Conservation (phyloP, 2,329 filamentous ascomycete species). For the Zasmidium citrigriseum region DNA sequence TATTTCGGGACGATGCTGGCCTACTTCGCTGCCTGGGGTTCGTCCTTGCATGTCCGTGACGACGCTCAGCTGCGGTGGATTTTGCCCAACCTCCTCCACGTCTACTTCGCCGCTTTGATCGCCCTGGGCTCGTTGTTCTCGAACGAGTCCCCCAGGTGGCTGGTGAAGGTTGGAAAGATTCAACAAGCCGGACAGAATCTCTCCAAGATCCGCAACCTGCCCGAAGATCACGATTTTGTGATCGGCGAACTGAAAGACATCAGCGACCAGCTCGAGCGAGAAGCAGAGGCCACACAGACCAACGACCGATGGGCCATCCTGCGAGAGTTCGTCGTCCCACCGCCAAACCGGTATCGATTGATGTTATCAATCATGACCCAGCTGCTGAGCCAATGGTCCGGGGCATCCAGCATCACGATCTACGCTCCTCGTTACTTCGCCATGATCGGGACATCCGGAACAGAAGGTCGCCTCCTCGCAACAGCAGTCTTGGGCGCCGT, state of each 20-base stretch:
- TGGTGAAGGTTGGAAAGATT: constrained; percentile 35
- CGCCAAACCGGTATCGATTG: constrained; percentile 71
- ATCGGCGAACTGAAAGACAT: constrained; percentile 62
- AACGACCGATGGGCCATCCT: constrained; percentile 64
- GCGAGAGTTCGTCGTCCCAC: constrained; percentile 68
- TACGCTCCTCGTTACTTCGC: constrained; percentile 75
- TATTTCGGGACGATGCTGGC: constrained; percentile 76
- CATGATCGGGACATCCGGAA: constrained; percentile 69
- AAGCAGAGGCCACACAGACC: constrained; percentile 70
- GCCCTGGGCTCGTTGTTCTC: constrained; percentile 60
- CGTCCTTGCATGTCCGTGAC: constrained; percentile 52
- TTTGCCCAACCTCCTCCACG: constrained; percentile 71
- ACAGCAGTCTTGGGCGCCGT: constrained; percentile 76
- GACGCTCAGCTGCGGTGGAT: constrained; percentile 52
- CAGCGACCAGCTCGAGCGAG: constrained; percentile 65
- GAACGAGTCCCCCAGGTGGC: constrained; percentile 36
- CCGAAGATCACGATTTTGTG: constrained; percentile 33
- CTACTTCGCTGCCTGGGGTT: constrained; percentile 68
- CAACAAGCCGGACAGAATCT: constrained; percentile 33
- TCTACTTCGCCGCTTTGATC: constrained; percentile 76
- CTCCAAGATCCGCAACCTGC: constrained; percentile 32
- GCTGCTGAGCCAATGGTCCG: constrained; percentile 67
- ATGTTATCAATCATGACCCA: constrained; percentile 70
- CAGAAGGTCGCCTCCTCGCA: constrained; percentile 68
- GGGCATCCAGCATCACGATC: constrained; percentile 69